Evolutionary conservation across 352 stramenopile genomes (phyloP).

Genomic region (Globisporangium echinulatum): DNA sequence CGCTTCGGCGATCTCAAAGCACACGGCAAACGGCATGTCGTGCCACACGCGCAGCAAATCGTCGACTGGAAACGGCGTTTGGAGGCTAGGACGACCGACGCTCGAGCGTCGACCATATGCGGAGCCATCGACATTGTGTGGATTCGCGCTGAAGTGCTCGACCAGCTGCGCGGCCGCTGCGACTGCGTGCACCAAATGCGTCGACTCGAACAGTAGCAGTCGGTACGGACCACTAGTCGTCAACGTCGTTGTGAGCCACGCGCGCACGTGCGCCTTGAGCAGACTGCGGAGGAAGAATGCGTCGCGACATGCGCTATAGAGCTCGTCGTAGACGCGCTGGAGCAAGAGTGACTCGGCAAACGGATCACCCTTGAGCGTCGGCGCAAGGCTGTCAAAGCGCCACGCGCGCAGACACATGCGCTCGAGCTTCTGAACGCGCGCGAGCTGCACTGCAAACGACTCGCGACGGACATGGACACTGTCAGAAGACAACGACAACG

Average conservation of each 20-base stretch:
- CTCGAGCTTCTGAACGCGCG: slow-evolving; percentile 50
- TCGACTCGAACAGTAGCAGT: slow-evolving; percentile 16
- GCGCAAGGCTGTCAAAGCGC: slow-evolving; percentile 37
- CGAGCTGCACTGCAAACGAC: slow-evolving; percentile 30
- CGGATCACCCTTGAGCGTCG: slow-evolving; percentile 25
- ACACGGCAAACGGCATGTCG: slow-evolving; percentile 48
- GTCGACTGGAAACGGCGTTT: slow-evolving; percentile 5
- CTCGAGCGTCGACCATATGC: no score
- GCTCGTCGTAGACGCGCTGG: slow-evolving; percentile 43
- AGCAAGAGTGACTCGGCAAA: slow-evolving; percentile 53
- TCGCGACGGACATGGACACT: slow-evolving; percentile 22
- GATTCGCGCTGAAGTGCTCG: slow-evolving; percentile 19
- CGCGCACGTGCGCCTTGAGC: slow-evolving; percentile 39
- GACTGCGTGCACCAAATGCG: slow-evolving; percentile 32
- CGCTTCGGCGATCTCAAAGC: slow-evolving; percentile 57
- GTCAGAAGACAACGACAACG: neutral
- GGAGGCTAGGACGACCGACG: no score
- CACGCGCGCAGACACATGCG: slow-evolving; percentile 58
- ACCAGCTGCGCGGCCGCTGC: slow-evolving; percentile 24
- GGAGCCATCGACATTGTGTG: no score
- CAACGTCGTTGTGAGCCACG: slow-evolving; percentile 21
- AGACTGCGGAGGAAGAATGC: slow-evolving; percentile 49
- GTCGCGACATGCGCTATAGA: slow-evolving; percentile 31
- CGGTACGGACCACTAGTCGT: neutral
- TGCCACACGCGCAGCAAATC: slow-evolving; percentile 48